Percentiles rank a stretch among this genome's conserved stretches.
Evolutionary conservation across 768 basidiomycete genomes (phyloP).

Genomic region (Mycena olivaceomarginata): DNA sequence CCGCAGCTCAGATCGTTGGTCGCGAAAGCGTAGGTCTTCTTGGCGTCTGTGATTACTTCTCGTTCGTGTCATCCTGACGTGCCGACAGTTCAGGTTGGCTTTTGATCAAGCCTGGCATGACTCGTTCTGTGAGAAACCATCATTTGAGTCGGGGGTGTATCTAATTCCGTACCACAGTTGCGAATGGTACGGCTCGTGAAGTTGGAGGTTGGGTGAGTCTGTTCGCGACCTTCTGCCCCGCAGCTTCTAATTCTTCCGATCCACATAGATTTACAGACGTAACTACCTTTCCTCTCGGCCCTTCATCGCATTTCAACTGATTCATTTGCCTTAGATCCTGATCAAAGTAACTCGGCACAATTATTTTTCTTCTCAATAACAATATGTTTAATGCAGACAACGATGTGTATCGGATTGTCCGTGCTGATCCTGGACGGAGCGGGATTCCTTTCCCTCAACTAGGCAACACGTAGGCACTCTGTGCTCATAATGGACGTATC

Average conservation of each 20-base stretch:
- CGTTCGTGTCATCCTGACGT: neutral
- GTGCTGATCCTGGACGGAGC: constrained; percentile 3
- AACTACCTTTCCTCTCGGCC: neutral
- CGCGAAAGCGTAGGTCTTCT: constrained; percentile 11
- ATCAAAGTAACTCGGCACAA: neutral
- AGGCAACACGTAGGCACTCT: neutral
- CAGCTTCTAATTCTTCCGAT: neutral
- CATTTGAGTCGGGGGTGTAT: neutral
- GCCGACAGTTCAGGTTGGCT: neutral
- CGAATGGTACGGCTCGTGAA: constrained; percentile 10
- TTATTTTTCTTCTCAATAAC: neutral
- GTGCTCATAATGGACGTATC: neutral
- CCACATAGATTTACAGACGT: constrained; percentile 6
- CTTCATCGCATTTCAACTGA: neutral
- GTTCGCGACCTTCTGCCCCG: neutral
- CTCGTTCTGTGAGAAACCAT: neutral
- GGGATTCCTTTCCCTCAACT: constrained; percentile 10
- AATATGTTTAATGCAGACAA: neutral
- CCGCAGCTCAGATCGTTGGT: neutral
- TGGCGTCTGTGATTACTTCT: neutral
- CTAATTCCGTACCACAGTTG: neutral
- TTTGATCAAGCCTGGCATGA: constrained; percentile 3
- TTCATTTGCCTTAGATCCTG: neutral
- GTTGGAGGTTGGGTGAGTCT: constrained; percentile 7
- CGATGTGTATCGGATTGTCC: neutral